These are phyloP conservation scores for Russula lepida DNA, from an alignment of 768 basidiomycete species.

Conservation along the genomic window DNA sequence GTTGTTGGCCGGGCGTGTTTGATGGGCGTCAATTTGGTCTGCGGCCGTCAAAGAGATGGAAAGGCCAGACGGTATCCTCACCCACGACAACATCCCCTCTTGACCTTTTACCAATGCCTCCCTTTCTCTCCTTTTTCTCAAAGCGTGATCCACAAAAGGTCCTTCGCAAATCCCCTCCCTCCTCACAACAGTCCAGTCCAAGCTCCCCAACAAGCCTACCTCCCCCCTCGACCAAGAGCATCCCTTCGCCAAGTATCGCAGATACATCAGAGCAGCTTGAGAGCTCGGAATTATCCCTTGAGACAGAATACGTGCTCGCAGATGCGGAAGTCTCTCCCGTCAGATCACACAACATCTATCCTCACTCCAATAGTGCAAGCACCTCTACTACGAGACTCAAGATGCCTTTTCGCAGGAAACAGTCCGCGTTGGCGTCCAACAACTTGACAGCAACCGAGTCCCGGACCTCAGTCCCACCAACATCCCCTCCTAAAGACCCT, in stretches of 20 bases:
- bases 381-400: constrained; percentile 38
- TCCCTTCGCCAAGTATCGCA: constrained; percentile 10
- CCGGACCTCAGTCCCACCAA: constrained; percentile 29
- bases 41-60: background rate
- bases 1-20: background rate
- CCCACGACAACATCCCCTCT: background rate
- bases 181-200: background rate
- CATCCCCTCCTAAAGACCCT: background rate
- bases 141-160: constrained; percentile 7
- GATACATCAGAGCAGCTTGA: constrained; percentile 9
- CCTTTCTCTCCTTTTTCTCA: constrained; percentile 13
- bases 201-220: background rate
- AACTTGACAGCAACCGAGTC: constrained; percentile 23
- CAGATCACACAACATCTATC: background rate
- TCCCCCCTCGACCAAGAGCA: background rate
- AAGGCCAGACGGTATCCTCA: background rate
- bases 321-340: constrained; percentile 15
- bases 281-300: constrained; percentile 13
- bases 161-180: background rate
- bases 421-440: constrained; percentile 17
- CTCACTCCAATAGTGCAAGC: constrained; percentile 8
- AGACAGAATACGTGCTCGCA: constrained; percentile 18
- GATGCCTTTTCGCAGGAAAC: constrained; percentile 36
- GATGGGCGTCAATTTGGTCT: background rate
- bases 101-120: background rate